These are phyloP conservation scores for Aspergillus quadricinctus DNA, from an alignment of 2,329 filamentous ascomycete species.

Conservation along the genomic window DNA sequence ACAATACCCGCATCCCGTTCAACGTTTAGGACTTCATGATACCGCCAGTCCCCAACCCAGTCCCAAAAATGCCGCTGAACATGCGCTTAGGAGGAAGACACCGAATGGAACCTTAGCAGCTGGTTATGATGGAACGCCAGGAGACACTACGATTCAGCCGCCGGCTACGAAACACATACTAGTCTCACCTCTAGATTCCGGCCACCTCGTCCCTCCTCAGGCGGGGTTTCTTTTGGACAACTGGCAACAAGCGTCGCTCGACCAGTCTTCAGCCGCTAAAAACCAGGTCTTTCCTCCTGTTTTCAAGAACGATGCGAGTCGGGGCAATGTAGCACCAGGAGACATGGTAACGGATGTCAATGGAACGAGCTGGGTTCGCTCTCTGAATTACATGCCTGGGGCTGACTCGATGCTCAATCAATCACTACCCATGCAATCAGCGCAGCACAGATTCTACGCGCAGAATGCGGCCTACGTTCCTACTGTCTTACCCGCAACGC, in stretches of 20 bases:
- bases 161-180: constrained; percentile 81
- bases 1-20: constrained; percentile 38
- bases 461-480: constrained; percentile 51
- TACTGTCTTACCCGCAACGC: constrained; percentile 55
- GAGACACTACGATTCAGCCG: constrained; percentile 67
- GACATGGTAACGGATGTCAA: constrained; percentile 31
- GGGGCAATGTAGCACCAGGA: constrained; percentile 21
- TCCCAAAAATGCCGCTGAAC: constrained; percentile 48
- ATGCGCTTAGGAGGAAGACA: constrained; percentile 85
- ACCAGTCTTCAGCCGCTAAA: constrained; percentile 27
- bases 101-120: constrained; percentile 89
- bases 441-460: constrained; percentile 38
- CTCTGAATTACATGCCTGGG: constrained; percentile 46
- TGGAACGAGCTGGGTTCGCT: constrained; percentile 39
- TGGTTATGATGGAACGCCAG: constrained; percentile 80
- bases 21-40: constrained; percentile 31
- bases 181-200: constrained; percentile 55
- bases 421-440: constrained; percentile 42
- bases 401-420: constrained; percentile 61
- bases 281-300: constrained; percentile 36
- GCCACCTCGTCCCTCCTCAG: constrained; percentile 30
- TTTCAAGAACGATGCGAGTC: constrained; percentile 33
- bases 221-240: constrained; percentile 27
- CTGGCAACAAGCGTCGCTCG: constrained; percentile 28
- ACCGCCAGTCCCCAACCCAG: constrained; percentile 19